Base-by-base conservation (phyloP, 305 asterid genomes). In the Vinca major region DNA sequence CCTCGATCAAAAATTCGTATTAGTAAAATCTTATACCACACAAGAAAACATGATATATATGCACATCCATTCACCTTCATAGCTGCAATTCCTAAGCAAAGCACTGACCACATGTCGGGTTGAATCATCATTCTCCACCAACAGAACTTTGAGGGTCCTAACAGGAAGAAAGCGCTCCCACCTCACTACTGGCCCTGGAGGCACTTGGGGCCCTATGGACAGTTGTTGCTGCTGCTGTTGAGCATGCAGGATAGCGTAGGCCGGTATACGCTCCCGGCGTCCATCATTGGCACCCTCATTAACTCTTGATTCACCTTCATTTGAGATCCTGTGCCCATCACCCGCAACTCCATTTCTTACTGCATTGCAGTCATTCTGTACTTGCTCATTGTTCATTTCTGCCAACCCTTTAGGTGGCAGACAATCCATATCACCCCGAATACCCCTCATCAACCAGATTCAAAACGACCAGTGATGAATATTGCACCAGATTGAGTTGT, bases 131-230 rank as follows among this genome's bases (percentile, higher is more conserved):
- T 77, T 75, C 68, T 83, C 88, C 74, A 83, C 88, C 72, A 83
- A 77, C 54, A 83, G 75, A 77, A 83, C 84, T 75, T 81, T 79
- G 60, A 84, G 80, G 68, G 82, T 71, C 68, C 80, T 83, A 52
- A 76, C 67, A 55, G 85, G 88, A 65, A 81, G 86, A 80, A 83
- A 83, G 74, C 75, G 67, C 60, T 81, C 86, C 88, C 86, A 84
- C n/a, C 67, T 73, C 68, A 81, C 83, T 5, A 75, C 65, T 50
- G 76, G 62, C 39, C 77, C 77, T 65, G 67, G 86, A 67, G 79
- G 54, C 12, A 41, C 57, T 4, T 51, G 56, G 2, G 48, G 73
- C 16, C 62, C 33, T 26, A 26, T 26, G 33, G 33, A 26, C 33
- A 26, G 33, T 26, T 26, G 73, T 40, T 65, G 84, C 76, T 71